Evolutionary conservation across 2,329 filamentous ascomycete species (phyloP), one percentile per base, ranked within the genome.

Genomic region (Paramyrothecium roridum): DNA sequence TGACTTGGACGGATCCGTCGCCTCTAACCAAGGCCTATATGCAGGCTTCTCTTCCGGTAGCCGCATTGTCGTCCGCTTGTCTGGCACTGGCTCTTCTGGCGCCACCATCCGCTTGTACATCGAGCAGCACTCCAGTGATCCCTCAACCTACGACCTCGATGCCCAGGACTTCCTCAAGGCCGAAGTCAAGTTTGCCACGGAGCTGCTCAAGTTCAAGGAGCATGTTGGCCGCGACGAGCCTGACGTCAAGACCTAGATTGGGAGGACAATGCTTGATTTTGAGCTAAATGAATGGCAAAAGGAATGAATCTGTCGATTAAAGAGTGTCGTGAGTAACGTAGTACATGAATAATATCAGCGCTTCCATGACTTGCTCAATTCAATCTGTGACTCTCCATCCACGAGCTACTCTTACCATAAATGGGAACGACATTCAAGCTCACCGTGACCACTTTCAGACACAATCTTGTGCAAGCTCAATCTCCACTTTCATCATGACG

Each of bases 101-200:
- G 95, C 95, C 50, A 99, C 95, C 33, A 98, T 99, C 71, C 90
- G 95, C 60, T 81, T 99, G 63, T 99, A 99, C 76, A 88, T 99
- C 63, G 95, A 99, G 84, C 93, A 95, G 81, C 90, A 98, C 80
- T 93, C 90, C 74, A 84, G 79, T 61, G 91, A 98, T 68, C 80
- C 86, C 59, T 86, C 83, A 59, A 92, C 86, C 57, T 96, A 95
- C 69, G 84, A 80, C 56, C 73, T 89, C 67, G 91, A 96, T 72
- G 92, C 93, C 16, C 95, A 99, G 76, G 92, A 93, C 56, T 99
- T 96, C 80, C 82, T 99, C 66, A 89, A 90, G 80, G 89, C 91
- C 56, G 91, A 96, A 70, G 91, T 99, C 67, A 83, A 88, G 70
- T 84, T 96, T 64, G 91, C 93, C 21, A 89, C 91, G 3, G 84